Base-by-base conservation (phyloP, 225 moss, liverwort and hornwort genomes). In the Sphagnum tenellum region DNA sequence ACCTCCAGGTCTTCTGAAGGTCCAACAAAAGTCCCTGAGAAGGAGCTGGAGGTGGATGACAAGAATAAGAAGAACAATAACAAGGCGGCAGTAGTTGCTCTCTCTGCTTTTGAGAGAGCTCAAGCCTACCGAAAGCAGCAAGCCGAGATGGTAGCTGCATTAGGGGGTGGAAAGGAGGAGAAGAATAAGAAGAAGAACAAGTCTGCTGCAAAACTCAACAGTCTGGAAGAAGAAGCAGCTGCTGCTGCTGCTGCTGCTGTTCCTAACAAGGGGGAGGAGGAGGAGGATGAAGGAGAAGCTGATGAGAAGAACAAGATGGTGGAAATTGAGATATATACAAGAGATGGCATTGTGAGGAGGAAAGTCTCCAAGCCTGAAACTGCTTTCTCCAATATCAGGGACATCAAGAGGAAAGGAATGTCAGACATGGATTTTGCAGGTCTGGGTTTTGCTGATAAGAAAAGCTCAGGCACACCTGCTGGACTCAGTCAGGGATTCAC, bases 391-490 rank as follows among this genome's bases (percentile, higher is more conserved):
- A 88, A 88, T 44, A 78, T 85, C 59, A 89, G 77, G 56, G 89
- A 88, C 60, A 66, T 81, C 64, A 88, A 85, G 73, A 74, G 78
- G 47, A 81, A 63, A 47, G 92, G 92, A 54, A 78, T 96, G 7
- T 92, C 95, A 3, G 64, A 74, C 12, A 64, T 96, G 68, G 89
- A 96, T 70, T 96, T 96, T n/a, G 78, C 88, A 12, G 95, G 95
- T 12, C 77, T 96, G 4, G 89, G 95, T 50, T 92, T 96, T 57
- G 82, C 89, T 11, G 95, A 96, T 13, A 89, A 88, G 77, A 96
- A 92, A 66, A 73, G 75, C 44, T 54, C 79, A 14, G 80, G 84
- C 49, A 69, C 74, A 58, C 78, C 88, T 48, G 77, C 86, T 52
- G 89, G 91, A n/a, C 56, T 92, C 63, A 78, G 52, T 51, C 82